phyloP scores from a whole-genome alignment of 495 filamentous ascomycete genomes.

The Hamigera avellanea region DNA sequence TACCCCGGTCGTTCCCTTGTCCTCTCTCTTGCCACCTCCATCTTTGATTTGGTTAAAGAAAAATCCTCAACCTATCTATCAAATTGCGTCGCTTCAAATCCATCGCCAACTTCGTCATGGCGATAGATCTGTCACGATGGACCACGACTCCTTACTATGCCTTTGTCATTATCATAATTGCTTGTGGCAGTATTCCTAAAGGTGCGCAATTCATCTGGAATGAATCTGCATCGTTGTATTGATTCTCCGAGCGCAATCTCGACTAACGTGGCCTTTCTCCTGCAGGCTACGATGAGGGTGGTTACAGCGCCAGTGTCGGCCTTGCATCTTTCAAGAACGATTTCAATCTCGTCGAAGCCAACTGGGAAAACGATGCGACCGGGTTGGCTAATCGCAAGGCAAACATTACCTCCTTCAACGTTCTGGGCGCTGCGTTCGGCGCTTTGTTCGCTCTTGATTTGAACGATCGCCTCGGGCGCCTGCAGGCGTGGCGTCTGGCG shows the following conservation, averaged over 20 bases:
- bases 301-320: slow-evolving; percentile 31
- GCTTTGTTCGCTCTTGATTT: slow-evolving; percentile 26
- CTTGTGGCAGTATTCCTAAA: slow-evolving; percentile 34
- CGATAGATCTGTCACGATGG: slow-evolving; percentile 23
- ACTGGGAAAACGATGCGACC: slow-evolving; percentile 24
- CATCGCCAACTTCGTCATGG: slow-evolving; percentile 12
- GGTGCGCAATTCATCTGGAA: no score
- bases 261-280: no score
- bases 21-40: no score
- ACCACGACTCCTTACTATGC: slow-evolving; percentile 29
- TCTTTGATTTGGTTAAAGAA: no score
- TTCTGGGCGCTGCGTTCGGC: slow-evolving; percentile 31
- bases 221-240: not conserved
- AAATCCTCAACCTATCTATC: no score
- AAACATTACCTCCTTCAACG: slow-evolving; percentile 36
- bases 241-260: no score
- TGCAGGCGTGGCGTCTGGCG: slow-evolving; percentile 27
- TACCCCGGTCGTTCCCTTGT: no score
- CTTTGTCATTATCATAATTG: slow-evolving; percentile 27
- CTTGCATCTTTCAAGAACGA: slow-evolving; percentile 28
- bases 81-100: no score
- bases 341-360: slow-evolving; percentile 23
- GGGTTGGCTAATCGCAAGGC: slow-evolving; percentile 30
- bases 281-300: slow-evolving; percentile 38
- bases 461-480: slow-evolving; percentile 30